Evolutionary conservation across 2,329 filamentous ascomycete species (phyloP).

Genomic region (Aspergillus cejpii): DNA sequence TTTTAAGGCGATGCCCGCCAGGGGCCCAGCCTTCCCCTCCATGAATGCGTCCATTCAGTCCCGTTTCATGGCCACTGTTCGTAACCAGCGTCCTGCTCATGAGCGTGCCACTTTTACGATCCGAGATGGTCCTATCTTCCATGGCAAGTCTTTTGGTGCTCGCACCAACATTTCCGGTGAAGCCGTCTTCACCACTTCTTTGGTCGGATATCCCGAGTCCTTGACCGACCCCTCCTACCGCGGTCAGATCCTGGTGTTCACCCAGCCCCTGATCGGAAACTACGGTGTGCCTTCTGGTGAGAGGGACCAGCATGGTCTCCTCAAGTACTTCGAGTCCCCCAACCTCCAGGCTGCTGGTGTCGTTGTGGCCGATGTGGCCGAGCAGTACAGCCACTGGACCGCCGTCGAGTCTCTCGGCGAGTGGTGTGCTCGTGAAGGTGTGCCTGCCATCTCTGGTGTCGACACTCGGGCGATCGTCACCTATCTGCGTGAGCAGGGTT

Average conservation of each 20-base stretch:
- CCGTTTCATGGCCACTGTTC: constrained; percentile 57
- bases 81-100: constrained; percentile 63
- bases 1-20: constrained; percentile 47
- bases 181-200: constrained; percentile 95
- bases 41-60: constrained; percentile 34
- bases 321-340: constrained; percentile 97
- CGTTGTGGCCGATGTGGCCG: constrained; percentile 88
- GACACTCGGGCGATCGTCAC: constrained; percentile 97
- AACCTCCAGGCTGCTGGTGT: constrained; percentile 95
- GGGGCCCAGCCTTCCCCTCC: constrained; percentile 42
- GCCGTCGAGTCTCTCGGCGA: constrained; percentile 87
- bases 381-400: constrained; percentile 97
- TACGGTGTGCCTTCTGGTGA: constrained; percentile 87
- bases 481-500: constrained; percentile 90
- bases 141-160: constrained; percentile 92
- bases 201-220: constrained; percentile 95
- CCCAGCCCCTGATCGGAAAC: constrained; percentile 95
- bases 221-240: constrained; percentile 64
- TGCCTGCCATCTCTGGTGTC: constrained; percentile 92
- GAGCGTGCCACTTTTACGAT: constrained; percentile 92
- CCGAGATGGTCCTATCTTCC: constrained; percentile 90
- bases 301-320: constrained; percentile 79
- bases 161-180: constrained; percentile 96
- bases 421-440: constrained; percentile 94
- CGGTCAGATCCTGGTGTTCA: constrained; percentile 93